Percentiles rank a stretch among this genome's conserved stretches.
Conservation (phyloP, 306 rosid genomes). For the Lotus japonicus region DNA sequence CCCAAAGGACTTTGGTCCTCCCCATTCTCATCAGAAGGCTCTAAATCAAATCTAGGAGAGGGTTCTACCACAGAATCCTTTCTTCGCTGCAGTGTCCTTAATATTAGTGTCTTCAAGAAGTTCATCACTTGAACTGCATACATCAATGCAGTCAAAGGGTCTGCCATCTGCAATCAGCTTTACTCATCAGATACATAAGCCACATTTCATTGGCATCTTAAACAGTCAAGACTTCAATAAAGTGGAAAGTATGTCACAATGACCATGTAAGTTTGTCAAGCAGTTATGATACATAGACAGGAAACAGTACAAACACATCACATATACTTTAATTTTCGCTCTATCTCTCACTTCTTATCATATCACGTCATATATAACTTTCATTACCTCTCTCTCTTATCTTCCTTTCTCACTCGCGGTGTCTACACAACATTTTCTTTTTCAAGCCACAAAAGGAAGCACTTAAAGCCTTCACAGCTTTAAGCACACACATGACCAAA, state of each 20-base stretch:
- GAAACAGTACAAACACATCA: too few relatives aligned
- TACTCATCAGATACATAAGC: neutral
- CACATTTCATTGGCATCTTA: neutral
- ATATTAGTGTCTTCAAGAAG: constrained; percentile 56
- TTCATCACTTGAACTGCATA: constrained; percentile 80
- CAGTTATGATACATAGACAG: too few relatives aligned
- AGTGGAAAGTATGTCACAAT: neutral
- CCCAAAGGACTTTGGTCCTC: constrained; percentile 32
- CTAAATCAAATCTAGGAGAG: constrained; percentile 13
- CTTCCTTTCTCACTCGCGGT: too few relatives aligned
- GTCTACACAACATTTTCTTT: too few relatives aligned
- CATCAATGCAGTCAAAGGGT: constrained; percentile 69
- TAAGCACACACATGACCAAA: neutral
- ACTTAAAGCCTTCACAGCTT: too few relatives aligned
- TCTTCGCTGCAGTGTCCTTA: constrained; percentile 40
- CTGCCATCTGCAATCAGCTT: constrained; percentile 53
- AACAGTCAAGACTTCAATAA: neutral
- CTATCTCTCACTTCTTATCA: too few relatives aligned
- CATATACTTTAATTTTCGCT: too few relatives aligned
- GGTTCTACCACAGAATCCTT: constrained; percentile 34
- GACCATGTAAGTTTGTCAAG: neutral
- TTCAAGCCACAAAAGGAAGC: too few relatives aligned
- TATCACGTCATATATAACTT: too few relatives aligned
- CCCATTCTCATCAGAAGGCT: constrained; percentile 45
- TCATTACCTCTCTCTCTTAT: too few relatives aligned